Base-by-base conservation (phyloP, 192 early-diverging fungal species). In the Umbelopsis sp. region DNA sequence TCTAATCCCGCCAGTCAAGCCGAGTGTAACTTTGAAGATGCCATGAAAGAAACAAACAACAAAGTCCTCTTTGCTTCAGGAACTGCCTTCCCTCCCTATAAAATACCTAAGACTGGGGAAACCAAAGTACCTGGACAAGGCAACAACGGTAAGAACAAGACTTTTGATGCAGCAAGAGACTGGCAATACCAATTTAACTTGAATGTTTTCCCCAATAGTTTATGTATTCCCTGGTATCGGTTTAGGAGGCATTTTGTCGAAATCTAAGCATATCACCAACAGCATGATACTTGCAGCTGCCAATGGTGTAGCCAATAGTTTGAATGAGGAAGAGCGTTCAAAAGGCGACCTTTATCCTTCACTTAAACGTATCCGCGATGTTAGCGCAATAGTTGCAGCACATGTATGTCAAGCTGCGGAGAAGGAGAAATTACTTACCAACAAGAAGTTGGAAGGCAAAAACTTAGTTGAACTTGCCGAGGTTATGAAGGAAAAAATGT, bases 51-150 rank as follows among this genome's bases (percentile, higher is more conserved):
- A 80, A 95, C 97, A 13, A 80, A 94, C 65, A 91, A 94, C 75
- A 84, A 88, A 64, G 96, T 95, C 21, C 89, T 99, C 61, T 99
- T 99, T 86, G 95, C 95, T 20, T 95, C 93, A 4, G 97, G 97
- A 61, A 97, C 96, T 9, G 93, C 91, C 5, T 99, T 99, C 85
- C 94, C 96, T 23, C 66, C 85, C 22, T 91, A 90, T 74, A 88
- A 82, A 8, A 79, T 92, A 46, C 89, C 91, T 13, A 78, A 84
- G 35, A 86, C 87, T 25, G 82, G 85, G 9, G 68, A 86, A 58
- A 49, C 82, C 20, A 71, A 79, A 20, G 71, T 90, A 50, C 92
- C 94, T 8, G 93, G 91, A 18, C 93, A 97, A 81, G 95, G 92
- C 71, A 95, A 97, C 86, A 97, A 97, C 85, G 55, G 55, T 61